Evolutionary conservation across 805 yeast genomes (phyloP).

Genomic region (Wickerhamiella azyma): DNA sequence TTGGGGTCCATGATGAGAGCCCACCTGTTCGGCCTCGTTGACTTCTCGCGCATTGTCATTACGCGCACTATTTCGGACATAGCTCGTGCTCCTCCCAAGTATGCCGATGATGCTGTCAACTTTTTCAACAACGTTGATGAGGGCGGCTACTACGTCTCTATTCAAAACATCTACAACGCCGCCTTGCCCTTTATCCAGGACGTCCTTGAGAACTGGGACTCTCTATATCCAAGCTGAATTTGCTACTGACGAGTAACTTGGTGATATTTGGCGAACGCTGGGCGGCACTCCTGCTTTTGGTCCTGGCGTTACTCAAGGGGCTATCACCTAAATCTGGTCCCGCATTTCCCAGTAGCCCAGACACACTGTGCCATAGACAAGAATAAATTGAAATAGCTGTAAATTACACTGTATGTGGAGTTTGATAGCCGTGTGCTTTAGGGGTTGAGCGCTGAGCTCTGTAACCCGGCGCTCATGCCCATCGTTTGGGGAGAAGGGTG

Average conservation of each 20-base stretch:
- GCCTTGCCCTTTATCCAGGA: constrained; percentile 43
- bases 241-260: constrained; percentile 40
- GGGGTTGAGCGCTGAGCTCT: too few relatives aligned
- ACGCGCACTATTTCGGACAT: constrained; percentile 52
- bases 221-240: constrained; percentile 14
- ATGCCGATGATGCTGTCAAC: constrained; percentile 32
- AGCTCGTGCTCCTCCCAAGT: constrained; percentile 37
- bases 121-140: constrained; percentile 38
- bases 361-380: too few relatives aligned
- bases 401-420: too few relatives aligned
- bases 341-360: too few relatives aligned
- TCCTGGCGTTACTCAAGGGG: constrained; percentile 7
- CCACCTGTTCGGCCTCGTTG: constrained; percentile 40
- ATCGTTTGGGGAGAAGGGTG: too few relatives aligned
- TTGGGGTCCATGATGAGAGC: constrained; percentile 46
- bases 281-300: constrained; percentile 32
- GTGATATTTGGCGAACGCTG: constrained; percentile 45
- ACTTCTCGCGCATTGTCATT: constrained; percentile 42
- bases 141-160: constrained; percentile 39
- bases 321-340: too few relatives aligned
- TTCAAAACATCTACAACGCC: constrained; percentile 39
- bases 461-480: too few relatives aligned
- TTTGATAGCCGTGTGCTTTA: too few relatives aligned
- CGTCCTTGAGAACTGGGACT: constrained; percentile 33
- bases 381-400: too few relatives aligned